Conservation (phyloP, 352 stramenopile species). For the Globisporangium canariense region DNA sequence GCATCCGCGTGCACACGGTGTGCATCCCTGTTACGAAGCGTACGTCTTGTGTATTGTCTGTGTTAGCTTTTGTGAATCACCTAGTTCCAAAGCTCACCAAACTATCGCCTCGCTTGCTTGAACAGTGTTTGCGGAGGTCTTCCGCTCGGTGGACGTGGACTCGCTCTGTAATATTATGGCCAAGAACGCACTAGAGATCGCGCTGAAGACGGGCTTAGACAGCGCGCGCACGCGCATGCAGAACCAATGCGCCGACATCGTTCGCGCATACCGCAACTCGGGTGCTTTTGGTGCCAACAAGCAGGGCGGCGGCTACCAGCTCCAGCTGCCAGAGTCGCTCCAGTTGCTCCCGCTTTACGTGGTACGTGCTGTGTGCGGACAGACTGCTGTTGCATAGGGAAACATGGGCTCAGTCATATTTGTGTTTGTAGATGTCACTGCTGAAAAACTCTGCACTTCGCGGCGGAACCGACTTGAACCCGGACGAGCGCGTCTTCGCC, state of each 20-base stretch:
- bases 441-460: slow-evolving; percentile 97
- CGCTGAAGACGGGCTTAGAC: slow-evolving; percentile 94
- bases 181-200: slow-evolving; percentile 93
- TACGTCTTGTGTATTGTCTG: slow-evolving; percentile 27
- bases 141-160: slow-evolving; percentile 92
- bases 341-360: slow-evolving; percentile 96
- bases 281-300: slow-evolving; percentile 65
- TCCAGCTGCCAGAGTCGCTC: slow-evolving; percentile 89
- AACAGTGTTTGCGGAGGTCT: slow-evolving; percentile 88
- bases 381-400: slow-evolving; percentile 6
- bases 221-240: slow-evolving; percentile 92
- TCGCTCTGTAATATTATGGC: slow-evolving; percentile 93
- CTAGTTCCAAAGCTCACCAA: slow-evolving; percentile 1
- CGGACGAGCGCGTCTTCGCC: slow-evolving; percentile 94
- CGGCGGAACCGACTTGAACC: slow-evolving; percentile 94
- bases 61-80: background rate
- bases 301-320: slow-evolving; percentile 64
- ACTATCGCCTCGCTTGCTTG: slow-evolving; percentile 2
- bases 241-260: slow-evolving; percentile 91
- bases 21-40: slow-evolving; percentile 91
- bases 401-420: background rate
- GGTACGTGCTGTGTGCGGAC: slow-evolving; percentile 33
- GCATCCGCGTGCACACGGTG: slow-evolving; percentile 98
- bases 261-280: slow-evolving; percentile 87
- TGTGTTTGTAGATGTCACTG: slow-evolving; percentile 86